Percentiles rank a stretch among this genome's conserved stretches.
These are phyloP conservation scores for Solanum habrochaites DNA, from an alignment of 257 asterid species.

Conservation along the genomic window DNA sequence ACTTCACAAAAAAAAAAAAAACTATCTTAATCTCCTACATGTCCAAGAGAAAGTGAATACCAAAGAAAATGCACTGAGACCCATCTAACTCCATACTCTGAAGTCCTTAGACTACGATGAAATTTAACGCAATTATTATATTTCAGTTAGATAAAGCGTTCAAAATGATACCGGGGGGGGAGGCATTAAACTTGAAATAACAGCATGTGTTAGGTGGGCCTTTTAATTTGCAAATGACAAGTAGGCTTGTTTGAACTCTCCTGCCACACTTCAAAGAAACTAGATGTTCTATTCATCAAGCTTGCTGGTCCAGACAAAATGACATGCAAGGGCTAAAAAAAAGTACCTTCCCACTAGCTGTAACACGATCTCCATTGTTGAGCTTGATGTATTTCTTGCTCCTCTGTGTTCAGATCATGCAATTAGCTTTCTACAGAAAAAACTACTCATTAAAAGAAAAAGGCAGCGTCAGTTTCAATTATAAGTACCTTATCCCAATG, in stretches of 20 bases:
- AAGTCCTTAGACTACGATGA: not conserved
- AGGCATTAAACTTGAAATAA: not conserved
- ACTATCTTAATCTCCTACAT: not conserved
- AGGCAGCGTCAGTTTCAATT: not conserved
- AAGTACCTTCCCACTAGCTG: constrained; percentile 92
- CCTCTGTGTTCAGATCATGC: constrained; percentile 42
- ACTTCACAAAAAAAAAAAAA: not conserved
- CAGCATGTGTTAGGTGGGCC: not conserved
- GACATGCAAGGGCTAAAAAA: not conserved
- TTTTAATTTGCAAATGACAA: not conserved
- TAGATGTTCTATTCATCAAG: not conserved
- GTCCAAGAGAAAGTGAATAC: not conserved
- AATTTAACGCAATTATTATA: not conserved
- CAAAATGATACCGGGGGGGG: not conserved
- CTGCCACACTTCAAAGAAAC: not conserved
- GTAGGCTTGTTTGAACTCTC: not conserved
- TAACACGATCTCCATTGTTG: constrained; percentile 88
- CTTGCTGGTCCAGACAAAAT: not conserved
- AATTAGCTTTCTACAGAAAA: not conserved
- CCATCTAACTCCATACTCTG: not conserved
- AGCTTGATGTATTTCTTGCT: constrained; percentile 86
- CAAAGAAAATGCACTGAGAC: not conserved
- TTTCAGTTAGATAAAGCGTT: not conserved
- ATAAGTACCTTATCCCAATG: constrained; percentile 92
- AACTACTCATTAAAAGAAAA: not conserved